phyloP scores from a whole-genome alignment of 257 asterid species.

The Solanum habrochaites region DNA sequence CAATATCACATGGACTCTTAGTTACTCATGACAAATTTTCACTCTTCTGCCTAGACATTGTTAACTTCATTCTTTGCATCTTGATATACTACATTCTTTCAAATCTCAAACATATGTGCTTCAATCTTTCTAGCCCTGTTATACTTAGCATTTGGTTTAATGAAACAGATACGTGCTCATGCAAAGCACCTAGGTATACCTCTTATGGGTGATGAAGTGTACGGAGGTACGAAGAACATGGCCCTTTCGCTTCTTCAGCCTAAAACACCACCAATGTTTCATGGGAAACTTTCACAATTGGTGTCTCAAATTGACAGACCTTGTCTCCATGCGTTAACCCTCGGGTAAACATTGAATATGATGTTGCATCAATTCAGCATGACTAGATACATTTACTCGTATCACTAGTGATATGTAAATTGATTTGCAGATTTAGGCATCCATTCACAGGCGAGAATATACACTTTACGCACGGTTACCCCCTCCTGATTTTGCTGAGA shows the following conservation, averaged over 20 bases:
- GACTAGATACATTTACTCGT: background rate
- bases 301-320: slow-evolving; percentile 65
- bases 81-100: background rate
- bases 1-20: background rate
- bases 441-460: slow-evolving; percentile 57
- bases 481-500: slow-evolving; percentile 66
- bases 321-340: slow-evolving; percentile 79
- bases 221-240: slow-evolving; percentile 93
- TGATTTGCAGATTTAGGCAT: slow-evolving; percentile 52
- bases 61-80: background rate
- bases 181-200: slow-evolving; percentile 89
- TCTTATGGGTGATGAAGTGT: slow-evolving; percentile 87
- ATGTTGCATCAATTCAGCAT: background rate
- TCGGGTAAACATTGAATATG: slow-evolving; percentile 37
- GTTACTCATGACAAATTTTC: background rate
- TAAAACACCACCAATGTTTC: slow-evolving; percentile 31
- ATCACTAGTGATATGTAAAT: background rate
- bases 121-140: background rate
- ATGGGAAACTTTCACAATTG: slow-evolving; percentile 31
- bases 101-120: background rate
- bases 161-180: slow-evolving; percentile 70
- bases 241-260: slow-evolving; percentile 71
- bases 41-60: background rate
- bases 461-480: slow-evolving; percentile 63
- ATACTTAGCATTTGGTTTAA: background rate